These are phyloP conservation scores for Hortaea sp. DNA, from an alignment of 2,329 filamentous ascomycete genomes.

Conservation along the genomic window DNA sequence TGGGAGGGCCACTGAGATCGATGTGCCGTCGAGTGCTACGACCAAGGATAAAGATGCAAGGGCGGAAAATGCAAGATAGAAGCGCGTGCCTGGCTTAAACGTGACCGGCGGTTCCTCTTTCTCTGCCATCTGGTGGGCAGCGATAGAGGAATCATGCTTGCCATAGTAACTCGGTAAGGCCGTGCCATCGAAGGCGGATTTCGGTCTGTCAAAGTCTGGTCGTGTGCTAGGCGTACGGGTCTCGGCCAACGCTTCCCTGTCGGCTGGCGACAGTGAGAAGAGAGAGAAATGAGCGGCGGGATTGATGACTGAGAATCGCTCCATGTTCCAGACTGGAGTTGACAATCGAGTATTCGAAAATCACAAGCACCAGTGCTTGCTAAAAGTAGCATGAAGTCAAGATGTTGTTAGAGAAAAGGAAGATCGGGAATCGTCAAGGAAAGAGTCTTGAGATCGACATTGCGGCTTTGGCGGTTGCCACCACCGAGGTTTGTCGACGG, in stretches of 20 bases:
- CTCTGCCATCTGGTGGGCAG: neutral
- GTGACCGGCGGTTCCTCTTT: neutral
- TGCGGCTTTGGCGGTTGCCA: too few species aligned
- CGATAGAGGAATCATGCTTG: neutral
- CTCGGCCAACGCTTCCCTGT: neutral
- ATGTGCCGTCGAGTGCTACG: slow-evolving; percentile 5
- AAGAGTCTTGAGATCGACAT: too few species aligned
- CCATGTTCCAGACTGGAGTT: neutral
- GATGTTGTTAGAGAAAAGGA: too few species aligned
- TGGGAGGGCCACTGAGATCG: slow-evolving; percentile 4
- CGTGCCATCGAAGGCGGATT: neutral
- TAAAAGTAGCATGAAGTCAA: too few species aligned
- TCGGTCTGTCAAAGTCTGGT: neutral
- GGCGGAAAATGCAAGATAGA: slow-evolving; percentile 5
- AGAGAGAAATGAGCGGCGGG: slow-evolving; percentile 1
- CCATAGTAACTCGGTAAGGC: neutral
- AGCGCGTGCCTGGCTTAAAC: neutral
- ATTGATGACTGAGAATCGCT: slow-evolving; percentile 1
- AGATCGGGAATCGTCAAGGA: too few species aligned
- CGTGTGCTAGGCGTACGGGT: neutral
- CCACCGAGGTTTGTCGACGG: too few species aligned
- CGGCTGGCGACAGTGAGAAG: slow-evolving; percentile 1
- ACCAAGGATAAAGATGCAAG: slow-evolving; percentile 2
- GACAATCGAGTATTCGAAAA: too few species aligned
- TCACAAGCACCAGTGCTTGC: too few species aligned